These are phyloP conservation scores for Raphanus raphanistrum DNA, from an alignment of 345 rosid species.

Conservation along the genomic window DNA sequence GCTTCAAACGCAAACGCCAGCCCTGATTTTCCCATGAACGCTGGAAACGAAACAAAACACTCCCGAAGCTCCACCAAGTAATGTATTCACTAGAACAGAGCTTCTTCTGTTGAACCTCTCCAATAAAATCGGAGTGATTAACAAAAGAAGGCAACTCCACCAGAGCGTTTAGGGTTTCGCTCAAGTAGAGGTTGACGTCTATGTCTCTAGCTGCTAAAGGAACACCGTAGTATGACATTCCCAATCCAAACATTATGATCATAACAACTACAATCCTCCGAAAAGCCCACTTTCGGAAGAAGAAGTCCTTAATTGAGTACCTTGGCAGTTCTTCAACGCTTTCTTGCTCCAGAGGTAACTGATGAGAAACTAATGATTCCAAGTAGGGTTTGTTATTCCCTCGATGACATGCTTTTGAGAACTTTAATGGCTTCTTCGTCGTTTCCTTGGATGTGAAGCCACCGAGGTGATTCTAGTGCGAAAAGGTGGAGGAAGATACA, in stretches of 20 bases:
- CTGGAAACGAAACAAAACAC: conserved; percentile 36
- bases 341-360: conserved; percentile 11
- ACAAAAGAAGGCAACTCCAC: conserved; percentile 44
- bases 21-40: background rate
- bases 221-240: conserved; percentile 50
- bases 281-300: conserved; percentile 29
- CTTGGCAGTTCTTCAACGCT: background rate
- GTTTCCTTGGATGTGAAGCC: conserved; percentile 51
- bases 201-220: conserved; percentile 47
- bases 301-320: conserved; percentile 29
- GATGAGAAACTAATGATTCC: conserved; percentile 11
- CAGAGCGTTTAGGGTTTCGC: conserved; percentile 48
- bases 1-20: conserved; percentile 46
- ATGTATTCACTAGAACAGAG: conserved; percentile 36
- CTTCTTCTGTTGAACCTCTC: conserved; percentile 41
- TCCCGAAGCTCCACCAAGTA: conserved; percentile 42
- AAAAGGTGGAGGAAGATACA: conserved; percentile 33
- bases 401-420: conserved; percentile 23
- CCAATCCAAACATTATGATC: conserved; percentile 47
- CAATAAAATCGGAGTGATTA: conserved; percentile 37
- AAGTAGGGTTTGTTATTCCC: background rate
- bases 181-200: conserved; percentile 43
- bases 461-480: conserved; percentile 53
- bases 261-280: conserved; percentile 27
- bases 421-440: conserved; percentile 39